Base-by-base conservation (phyloP, 495 filamentous ascomycete genomes). In the Lichina pygmaea region DNA sequence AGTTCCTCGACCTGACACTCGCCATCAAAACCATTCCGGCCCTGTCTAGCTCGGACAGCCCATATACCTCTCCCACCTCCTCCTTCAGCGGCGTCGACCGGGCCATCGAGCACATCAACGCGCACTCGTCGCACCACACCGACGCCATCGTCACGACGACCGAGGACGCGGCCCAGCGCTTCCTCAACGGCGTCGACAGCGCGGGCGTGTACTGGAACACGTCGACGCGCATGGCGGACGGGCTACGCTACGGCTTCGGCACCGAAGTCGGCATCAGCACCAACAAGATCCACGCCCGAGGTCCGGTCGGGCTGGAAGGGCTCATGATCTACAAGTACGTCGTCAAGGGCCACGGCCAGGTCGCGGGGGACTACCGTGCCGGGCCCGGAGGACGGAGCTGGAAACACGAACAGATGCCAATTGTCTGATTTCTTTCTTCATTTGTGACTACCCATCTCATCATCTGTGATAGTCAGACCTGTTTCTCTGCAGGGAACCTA, bases 221-320 rank as follows among this genome's bases (percentile, higher is more conserved):
- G 13, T 91, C 82, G 13, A 89, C 82, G 9, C 69, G 89, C 16
- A 89, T 99, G 60, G 84, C 86, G 5, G 89, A 99, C 55, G 89
- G 89, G 3, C 93, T 91, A 77, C 69, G 89, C 32, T 99, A 83
- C 58, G 89, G 89, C 3, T 95, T 99, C 62, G 89, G 89, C 33
- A 94, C 89, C 0, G 89, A 99, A 59, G 89, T 97, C 2, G 89
- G 89, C 37, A 93, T 97, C 57, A 91, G 81, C 60, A 97, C 89
- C 41, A 97, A 95, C 61, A 97, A 95, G 62, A 93, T 97, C 45
- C 89, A 97, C 54, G 78, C 82, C 7, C 67, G 89, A 36, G 89
- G 89, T 1, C 89, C 89, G 0, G 89, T 97, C 10, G 89, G 89
- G 12, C 60, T 97, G 41, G 86, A 95, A 55, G 89, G 89, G 0